Base-by-base conservation (phyloP, 108 stramenopile species). In the Pinguiococcus pyrenoidosus region DNA sequence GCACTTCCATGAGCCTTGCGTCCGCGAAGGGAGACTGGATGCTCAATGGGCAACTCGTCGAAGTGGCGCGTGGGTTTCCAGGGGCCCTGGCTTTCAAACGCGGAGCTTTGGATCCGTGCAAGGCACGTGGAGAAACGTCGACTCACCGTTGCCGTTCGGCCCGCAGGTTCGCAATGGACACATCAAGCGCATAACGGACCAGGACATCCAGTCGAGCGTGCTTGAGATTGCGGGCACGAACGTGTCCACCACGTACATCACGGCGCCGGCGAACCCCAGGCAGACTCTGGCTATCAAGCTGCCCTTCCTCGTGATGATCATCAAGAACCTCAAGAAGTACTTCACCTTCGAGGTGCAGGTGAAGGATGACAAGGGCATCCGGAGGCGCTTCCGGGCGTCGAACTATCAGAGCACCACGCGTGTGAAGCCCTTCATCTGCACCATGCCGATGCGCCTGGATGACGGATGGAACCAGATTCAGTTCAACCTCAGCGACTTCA, bases 391-490 rank as follows among this genome's bases (percentile, higher is more conserved):
- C 55, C 75, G 87, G 18, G 87, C 87, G 5, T 82, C 80, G 32
- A 89, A 83, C 62, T 89, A 85, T 49, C 87, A 89, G 66, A 78
- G 74, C 30, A 82, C 80, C 28, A 89, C 87, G 18, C 64, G 85
- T 44, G 87, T 89, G 21, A 86, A 89, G 70, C 82, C 84, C 10
- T 89, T 86, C 62, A 89, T 89, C 51, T 89, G 87, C 67, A 83
- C 85, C 17, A 89, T 89, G 87, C 87, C 87, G 43, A 89, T 89
- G 87, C 71, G 83, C 23, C 62, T 89, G 34, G 87, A 89, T 44
- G 87, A 89, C 43, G 87, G 87, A 22, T 88, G 87, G 87, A 88
- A 88, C 72, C 87, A 88, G 66, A 84, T 88, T 38, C 87, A 88
- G 62, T 88, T 88, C 64, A 88, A 88, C 71, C 66, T 88, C 37